phyloP scores from a whole-genome alignment of 2,329 filamentous ascomycete genomes.

The Sclerotinia minor region DNA sequence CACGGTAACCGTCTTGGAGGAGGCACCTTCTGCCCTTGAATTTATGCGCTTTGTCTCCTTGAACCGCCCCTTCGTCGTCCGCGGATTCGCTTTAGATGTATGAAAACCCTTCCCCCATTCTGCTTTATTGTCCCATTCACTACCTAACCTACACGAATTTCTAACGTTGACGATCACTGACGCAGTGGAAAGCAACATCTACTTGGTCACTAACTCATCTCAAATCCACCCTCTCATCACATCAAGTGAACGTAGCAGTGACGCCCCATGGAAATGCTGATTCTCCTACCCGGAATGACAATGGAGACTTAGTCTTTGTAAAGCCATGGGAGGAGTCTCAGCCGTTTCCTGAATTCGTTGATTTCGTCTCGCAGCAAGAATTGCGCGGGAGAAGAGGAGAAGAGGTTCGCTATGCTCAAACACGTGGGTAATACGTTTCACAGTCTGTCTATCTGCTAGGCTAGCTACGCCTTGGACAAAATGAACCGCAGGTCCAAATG shows the following conservation, averaged over 20 bases:
- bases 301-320: slow-evolving; percentile 55
- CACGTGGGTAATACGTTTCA: slow-evolving; percentile 53
- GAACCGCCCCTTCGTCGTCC: slow-evolving; percentile 74
- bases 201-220: slow-evolving; percentile 24
- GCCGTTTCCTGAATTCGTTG: slow-evolving; percentile 61
- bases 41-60: slow-evolving; percentile 75
- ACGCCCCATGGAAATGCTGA: slow-evolving; percentile 48
- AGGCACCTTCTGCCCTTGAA: slow-evolving; percentile 71
- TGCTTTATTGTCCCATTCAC: neutral
- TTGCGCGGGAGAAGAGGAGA: slow-evolving; percentile 33
- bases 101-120: neutral
- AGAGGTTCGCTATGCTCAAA: slow-evolving; percentile 72
- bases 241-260: slow-evolving; percentile 23
- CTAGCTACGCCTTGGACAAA: too few species aligned
- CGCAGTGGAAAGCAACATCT: slow-evolving; percentile 23
- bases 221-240: slow-evolving; percentile 21
- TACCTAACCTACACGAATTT: neutral
- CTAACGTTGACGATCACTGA: neutral
- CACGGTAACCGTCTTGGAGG: slow-evolving; percentile 58
- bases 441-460: neutral
- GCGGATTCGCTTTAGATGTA: slow-evolving; percentile 54
- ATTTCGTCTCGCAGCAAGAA: slow-evolving; percentile 61
- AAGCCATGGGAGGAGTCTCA: slow-evolving; percentile 71
- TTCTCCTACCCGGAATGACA: slow-evolving; percentile 50
- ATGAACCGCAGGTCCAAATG: too few species aligned